Percentiles rank a stretch among this genome's conserved stretches.
These are phyloP conservation scores for Zymoseptoria tritici DNA, from an alignment of 2,329 filamentous ascomycete genomes.

Conservation along the genomic window DNA sequence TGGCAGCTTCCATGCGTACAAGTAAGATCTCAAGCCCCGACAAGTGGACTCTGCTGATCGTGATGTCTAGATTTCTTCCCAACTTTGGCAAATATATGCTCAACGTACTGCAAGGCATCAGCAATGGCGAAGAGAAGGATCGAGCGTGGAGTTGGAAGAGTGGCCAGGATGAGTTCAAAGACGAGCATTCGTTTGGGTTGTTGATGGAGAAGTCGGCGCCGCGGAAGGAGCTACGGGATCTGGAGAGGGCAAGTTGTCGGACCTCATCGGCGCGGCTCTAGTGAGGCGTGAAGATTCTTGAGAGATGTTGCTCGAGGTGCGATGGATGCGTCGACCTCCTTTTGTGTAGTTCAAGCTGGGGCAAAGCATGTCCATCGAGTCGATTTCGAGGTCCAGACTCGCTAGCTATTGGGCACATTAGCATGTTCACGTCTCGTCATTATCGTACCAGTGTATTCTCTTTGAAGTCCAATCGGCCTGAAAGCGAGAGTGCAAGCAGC, in stretches of 20 bases:
- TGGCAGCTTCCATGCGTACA: slow-evolving; percentile 53
- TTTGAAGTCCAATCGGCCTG: background rate
- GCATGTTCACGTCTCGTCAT: too few relatives aligned
- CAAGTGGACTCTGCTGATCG: background rate
- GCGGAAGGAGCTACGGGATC: slow-evolving; percentile 11
- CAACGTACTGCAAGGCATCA: slow-evolving; percentile 32
- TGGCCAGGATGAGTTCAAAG: slow-evolving; percentile 8
- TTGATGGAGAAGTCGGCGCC: slow-evolving; percentile 8
- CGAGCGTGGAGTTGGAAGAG: slow-evolving; percentile 18
- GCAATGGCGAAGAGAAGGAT: slow-evolving; percentile 33
- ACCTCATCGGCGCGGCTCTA: background rate
- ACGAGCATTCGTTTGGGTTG: slow-evolving; percentile 6
- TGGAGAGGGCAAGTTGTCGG: slow-evolving; percentile 1
- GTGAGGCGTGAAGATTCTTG: background rate
- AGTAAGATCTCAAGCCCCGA: background rate
- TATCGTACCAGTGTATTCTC: background rate
- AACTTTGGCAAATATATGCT: slow-evolving; percentile 54
- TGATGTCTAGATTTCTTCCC: slow-evolving; percentile 42
- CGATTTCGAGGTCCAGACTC: too few relatives aligned
- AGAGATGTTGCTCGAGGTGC: background rate
- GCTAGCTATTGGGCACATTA: too few relatives aligned
- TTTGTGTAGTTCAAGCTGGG: too few relatives aligned
- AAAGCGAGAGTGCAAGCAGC: background rate
- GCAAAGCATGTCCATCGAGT: too few relatives aligned
- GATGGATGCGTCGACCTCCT: too few relatives aligned